Evolutionary conservation across 441 rosid genomes (phyloP), one percentile per base, ranked within the genome.

Genomic region (Codiaeum variegatum): DNA sequence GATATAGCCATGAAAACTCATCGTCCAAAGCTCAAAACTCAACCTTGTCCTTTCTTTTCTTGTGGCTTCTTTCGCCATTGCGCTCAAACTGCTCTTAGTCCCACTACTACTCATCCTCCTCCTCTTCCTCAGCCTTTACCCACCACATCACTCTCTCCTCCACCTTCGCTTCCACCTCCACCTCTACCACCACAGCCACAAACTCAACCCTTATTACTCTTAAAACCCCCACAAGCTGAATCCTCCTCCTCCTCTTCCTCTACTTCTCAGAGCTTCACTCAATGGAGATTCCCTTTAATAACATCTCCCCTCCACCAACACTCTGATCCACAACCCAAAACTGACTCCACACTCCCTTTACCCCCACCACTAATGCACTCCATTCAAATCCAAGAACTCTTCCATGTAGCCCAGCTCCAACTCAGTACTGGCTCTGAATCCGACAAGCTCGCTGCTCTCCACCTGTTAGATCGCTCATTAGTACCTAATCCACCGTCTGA

Each of bases 51-150:
- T 0, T 86, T 91, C 81, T 90, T 90, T 80, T 90, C 96, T 0
- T 93, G 97, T 9, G 84, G 88, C 67, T 88, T 93, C 88, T 91
- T 91, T 75, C 85, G 97, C 72, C 88, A 92, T 67, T 91, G 97
- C 73, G 76, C 95, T 38, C 89, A 85, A 16, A 79, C 91, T 7
- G 73, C 82, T 38, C 86, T 85, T 75, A 88, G 92, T 73, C 95
- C 95, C 36, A 85, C 91, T 66, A 62, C 84, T n/a, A 69, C 89
- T 7, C 70, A 70, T 8, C 52, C 87, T 0, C 85, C 90, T 26
- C 36, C 88, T 10, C 84, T 76, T 13, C 91, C 78, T 44, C 86
- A 78, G 29, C 85, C 84, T 2, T 70, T 77, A 0, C 72, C 83
- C 2, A 72, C 71, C 2, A 72, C 71, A 2, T 61, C 68, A 1